Conservation (phyloP, 192 early-diverging fungal genomes). For the Coemansia sp. region DNA sequence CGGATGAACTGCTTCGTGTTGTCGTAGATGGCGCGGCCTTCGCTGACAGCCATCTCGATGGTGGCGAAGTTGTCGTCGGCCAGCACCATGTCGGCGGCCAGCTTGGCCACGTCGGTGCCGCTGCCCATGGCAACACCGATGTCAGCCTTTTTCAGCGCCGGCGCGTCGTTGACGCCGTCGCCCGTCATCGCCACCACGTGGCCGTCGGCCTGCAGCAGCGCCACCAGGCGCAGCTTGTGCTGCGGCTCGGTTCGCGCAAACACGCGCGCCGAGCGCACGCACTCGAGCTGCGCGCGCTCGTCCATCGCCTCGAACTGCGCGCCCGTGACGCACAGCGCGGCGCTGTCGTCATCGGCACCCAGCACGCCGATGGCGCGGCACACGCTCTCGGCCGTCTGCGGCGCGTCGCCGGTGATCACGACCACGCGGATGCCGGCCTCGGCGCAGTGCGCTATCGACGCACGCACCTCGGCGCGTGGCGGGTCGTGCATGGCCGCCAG, state of each 20-base stretch:
- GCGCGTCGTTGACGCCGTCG: constrained; percentile 99
- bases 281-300: constrained; percentile 65
- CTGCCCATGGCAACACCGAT: constrained; percentile 99
- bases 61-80: constrained; percentile 99
- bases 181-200: constrained; percentile 72
- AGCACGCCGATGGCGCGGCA: constrained; percentile 95
- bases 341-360: constrained; percentile 60
- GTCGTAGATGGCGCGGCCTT: constrained; percentile 96
- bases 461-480: constrained; percentile 86
- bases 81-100: constrained; percentile 97
- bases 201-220: constrained; percentile 78
- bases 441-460: constrained; percentile 80
- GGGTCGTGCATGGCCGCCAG: constrained; percentile 97
- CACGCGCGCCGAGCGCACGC: constrained; percentile 71
- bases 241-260: constrained; percentile 95
- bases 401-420: constrained; percentile 98
- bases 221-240: constrained; percentile 93
- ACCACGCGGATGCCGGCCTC: constrained; percentile 97
- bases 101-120: constrained; percentile 98
- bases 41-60: constrained; percentile 94
- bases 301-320: constrained; percentile 92
- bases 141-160: constrained; percentile 96
- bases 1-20: constrained; percentile 99
- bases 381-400: constrained; percentile 95
- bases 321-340: constrained; percentile 75